phyloP scores from a whole-genome alignment of 2,329 filamentous ascomycete genomes.

The Elsinoe ampelina region DNA sequence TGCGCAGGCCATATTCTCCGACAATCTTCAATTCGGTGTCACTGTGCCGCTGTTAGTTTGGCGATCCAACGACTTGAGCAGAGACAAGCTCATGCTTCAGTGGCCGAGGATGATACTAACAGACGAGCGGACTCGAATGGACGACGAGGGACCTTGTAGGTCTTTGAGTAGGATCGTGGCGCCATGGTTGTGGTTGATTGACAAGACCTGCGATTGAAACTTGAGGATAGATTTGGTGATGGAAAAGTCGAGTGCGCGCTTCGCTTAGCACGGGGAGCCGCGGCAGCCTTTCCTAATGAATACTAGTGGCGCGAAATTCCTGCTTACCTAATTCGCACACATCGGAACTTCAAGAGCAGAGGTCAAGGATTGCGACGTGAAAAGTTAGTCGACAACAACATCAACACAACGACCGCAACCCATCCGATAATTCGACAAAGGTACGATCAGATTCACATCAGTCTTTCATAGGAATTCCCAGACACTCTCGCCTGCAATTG shows the following conservation, averaged over 20 bases:
- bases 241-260: neutral
- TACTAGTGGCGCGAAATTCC: neutral
- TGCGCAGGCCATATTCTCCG: constrained; percentile 98
- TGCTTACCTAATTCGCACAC: constrained; percentile 8
- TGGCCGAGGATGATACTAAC: constrained; percentile 89
- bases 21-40: constrained; percentile 99
- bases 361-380: neutral
- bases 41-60: constrained; percentile 65
- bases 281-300: neutral
- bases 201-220: constrained; percentile 10
- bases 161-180: constrained; percentile 84
- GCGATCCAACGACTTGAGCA: constrained; percentile 83
- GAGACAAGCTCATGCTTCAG: constrained; percentile 94
- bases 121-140: constrained; percentile 99
- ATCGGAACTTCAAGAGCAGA: neutral
- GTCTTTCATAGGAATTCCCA: neutral
- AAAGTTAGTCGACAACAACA: neutral
- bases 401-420: constrained; percentile 7
- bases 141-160: constrained; percentile 96
- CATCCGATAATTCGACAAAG: constrained; percentile 10
- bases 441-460: neutral
- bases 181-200: constrained; percentile 34
- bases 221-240: constrained; percentile 10
- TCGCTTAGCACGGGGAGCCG: neutral
- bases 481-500: neutral